Evolutionary conservation across 192 early-diverging fungal species (phyloP), one percentile per base, ranked within the genome.

Genomic region (Coemansia pectinata): DNA sequence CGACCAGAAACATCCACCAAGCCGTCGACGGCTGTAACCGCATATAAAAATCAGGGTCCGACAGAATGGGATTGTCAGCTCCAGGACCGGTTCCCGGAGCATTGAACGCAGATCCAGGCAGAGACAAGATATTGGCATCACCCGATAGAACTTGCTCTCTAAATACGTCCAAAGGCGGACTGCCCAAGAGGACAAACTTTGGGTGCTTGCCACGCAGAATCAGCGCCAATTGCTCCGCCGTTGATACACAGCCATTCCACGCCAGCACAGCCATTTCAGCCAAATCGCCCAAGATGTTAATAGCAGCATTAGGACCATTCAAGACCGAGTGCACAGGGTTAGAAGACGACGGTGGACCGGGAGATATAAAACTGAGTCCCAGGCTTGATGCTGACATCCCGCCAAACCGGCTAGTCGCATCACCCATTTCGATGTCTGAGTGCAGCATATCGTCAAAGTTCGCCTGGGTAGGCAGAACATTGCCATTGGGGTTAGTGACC

Each of bases 1-100:
- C 81, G 3, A 83, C 81, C 7, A 83, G 53, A 48, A 78, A 83
- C 75, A 83, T 83, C 81, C 81, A 83, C 81, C 81, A 83, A 2
- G 81, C 81, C 0, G 81, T 83, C 21, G 81, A 83, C 17, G 81
- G 81, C 76, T 83, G 81, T 64, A 83, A 61, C 39, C 81, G 75
- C 81, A 83, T 83, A 63, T 83, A 83, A 50, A 83, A 78, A 36
- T 83, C 81, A 1, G 81, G 81, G 31, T 83, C 81, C 0, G 76
- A 78, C 57, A 83, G 62, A 29, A 83, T 83, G 8, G 81, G 81
- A 45, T 83, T 83, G 61, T 83, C 81, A 1, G 81, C 76, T n/a
- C 81, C 81, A 4, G 81, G 81, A 0, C 81, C 81, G 0, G 72
- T 78, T 25, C 81, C 81, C 12, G 81, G 81, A 8, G 72, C 72